Base-by-base conservation (phyloP, 805 yeast species). In the Blastobotrys attinorum region DNA sequence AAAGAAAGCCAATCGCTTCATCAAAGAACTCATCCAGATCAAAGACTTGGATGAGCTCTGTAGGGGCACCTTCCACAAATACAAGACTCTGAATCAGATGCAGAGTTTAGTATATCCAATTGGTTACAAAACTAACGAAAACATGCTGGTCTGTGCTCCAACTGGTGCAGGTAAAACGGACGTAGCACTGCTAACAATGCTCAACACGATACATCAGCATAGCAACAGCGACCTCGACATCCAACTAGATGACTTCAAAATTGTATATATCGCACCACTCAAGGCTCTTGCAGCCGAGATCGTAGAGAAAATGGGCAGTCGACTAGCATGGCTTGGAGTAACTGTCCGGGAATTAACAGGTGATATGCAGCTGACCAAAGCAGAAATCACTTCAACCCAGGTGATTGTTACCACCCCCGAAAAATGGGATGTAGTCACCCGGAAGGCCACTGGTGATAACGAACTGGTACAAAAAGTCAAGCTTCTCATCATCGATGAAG, bases 131-230 rank as follows among this genome's bases (percentile, higher is more conserved):
- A 83, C 97, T 3, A 88, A 85, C 61, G 97, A 90, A 56, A 90
- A 90, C 57, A 85, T 92, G 96, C 67, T 89, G 40, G 87, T 89
- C 3, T 89, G 97, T 76, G 96, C 97, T 0, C 97, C 97, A 1
- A 89, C 97, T 0, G 97, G 97, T 72, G 96, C 97, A 4, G 97
- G 97, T 75, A 89, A 89, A 59, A 89, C 97, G 0, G 96, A 89
- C 62, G 90, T 89, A 22, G 97, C 97, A 0, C 63, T 89, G 46
- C 66, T 89, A 31, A 70, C 96, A 0, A 79, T 89, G 49, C 66
- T 89, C 42, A 90, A 83, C 55, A 76, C 92, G 0, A 80, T 90
- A 11, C 76, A 79, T 29, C 94, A 85, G 57, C 81, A 73, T 59
- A 49, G 58, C 22, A 27, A 22, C 2, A 40, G 21, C 17, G 72